Base-by-base conservation (phyloP, 179 eudicot species). In the Beta macrorhiza region DNA sequence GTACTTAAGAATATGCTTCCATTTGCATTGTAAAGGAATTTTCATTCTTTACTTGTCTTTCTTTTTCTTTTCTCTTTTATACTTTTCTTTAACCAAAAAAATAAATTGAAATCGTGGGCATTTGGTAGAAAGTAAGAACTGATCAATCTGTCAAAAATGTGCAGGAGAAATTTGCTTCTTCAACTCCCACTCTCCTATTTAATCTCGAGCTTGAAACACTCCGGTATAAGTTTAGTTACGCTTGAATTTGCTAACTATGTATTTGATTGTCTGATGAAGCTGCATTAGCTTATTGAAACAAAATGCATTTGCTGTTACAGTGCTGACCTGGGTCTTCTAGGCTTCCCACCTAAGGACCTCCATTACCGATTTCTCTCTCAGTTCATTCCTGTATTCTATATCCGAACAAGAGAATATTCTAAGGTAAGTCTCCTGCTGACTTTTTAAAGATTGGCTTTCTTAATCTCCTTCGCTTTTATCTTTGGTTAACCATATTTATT, bases 201-300 rank as follows among this genome's bases (percentile, higher is more conserved):
- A 97, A 97, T 90, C 91, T 97, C 75, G 98, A 97, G 82, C 97
- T 97, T 74, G 99, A 97, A 72, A 97, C 99, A 78, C 82, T 96
- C 80, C 96, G 99, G 99, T 96, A 90, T 56, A 61, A 19, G 51
- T 64, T 78, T 67, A 42, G 77, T 83, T 52, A 53, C 78, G 32
- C 53, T 32, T 74, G 17, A 22, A 22, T 71, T 84, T 9, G 71
- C 67, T 62, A 44, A 37, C 65, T 49, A 63, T 25, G 62, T 29
- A 62, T 68, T 32, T 25, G 57, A 51, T 64, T 74, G 63, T 79
- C 69, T 53, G 57, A 73, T 72, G 47, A 56, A 68, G 51, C 29
- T 72, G n/a, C 49, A 52, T 80, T 79, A 75, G 71, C 76, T 59
- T 83, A 64, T 59, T 29, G 15, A 75, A 62, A 61, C 73, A 67